Percentiles rank a stretch among this genome's conserved stretches.
Evolutionary conservation across 345 rosid species (phyloP).

Genomic region (Iberis pinnata): DNA sequence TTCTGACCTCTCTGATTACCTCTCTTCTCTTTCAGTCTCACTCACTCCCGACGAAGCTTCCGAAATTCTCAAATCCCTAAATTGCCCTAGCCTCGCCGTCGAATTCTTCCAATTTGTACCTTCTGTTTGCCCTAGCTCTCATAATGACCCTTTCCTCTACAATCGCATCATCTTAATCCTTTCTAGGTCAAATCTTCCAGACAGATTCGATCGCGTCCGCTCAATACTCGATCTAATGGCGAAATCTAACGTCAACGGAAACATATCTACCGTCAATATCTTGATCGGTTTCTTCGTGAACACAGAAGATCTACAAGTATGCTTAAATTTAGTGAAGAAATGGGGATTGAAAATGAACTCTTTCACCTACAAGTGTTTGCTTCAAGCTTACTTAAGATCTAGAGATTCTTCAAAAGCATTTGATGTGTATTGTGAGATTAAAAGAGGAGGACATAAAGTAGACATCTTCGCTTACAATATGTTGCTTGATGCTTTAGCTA

Average conservation of each 20-base stretch:
- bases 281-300: slow-evolving; percentile 59
- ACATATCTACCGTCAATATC: slow-evolving; percentile 70
- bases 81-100: slow-evolving; percentile 56
- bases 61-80: slow-evolving; percentile 75
- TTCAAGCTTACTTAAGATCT: slow-evolving; percentile 76
- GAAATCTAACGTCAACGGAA: slow-evolving; percentile 42
- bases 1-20: slow-evolving; percentile 44
- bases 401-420: slow-evolving; percentile 45
- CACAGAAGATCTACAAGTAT: slow-evolving; percentile 47
- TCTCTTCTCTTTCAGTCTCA: slow-evolving; percentile 50
- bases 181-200: slow-evolving; percentile 52
- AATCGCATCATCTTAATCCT: slow-evolving; percentile 63
- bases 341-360: slow-evolving; percentile 78
- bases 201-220: slow-evolving; percentile 42
- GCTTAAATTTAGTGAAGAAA: slow-evolving; percentile 47
- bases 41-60: slow-evolving; percentile 76
- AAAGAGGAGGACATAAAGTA: slow-evolving; percentile 55
- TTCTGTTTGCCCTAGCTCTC: slow-evolving; percentile 43
- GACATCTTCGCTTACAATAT: slow-evolving; percentile 80
- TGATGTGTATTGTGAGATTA: slow-evolving; percentile 57
- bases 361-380: slow-evolving; percentile 71
- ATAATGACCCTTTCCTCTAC: slow-evolving; percentile 55
- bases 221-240: slow-evolving; percentile 53
- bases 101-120: slow-evolving; percentile 60
- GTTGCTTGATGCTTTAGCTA: slow-evolving; percentile 81